phyloP scores from a whole-genome alignment of 305 asterid species.

The Stenogyne calaminthoides region DNA sequence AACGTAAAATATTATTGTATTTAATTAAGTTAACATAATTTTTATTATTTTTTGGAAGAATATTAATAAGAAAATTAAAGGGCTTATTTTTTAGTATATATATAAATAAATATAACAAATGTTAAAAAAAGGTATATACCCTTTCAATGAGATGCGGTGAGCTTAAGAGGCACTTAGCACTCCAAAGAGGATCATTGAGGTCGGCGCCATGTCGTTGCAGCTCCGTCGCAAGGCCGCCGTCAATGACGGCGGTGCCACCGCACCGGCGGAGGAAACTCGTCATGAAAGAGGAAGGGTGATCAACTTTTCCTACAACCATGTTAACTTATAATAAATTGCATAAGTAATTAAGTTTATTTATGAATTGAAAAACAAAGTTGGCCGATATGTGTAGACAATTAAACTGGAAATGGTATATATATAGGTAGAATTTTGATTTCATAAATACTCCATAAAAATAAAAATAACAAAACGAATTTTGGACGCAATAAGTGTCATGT shows the following conservation, averaged over 20 bases:
- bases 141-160: conserved; percentile 72
- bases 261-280: conserved; percentile 59
- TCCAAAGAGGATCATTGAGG: conserved; percentile 87
- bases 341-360: not conserved
- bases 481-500: not conserved
- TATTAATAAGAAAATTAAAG: not conserved
- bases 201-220: conserved; percentile 77
- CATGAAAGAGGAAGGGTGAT: conserved; percentile 35
- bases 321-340: too few relatives aligned
- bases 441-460: not conserved
- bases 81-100: not conserved
- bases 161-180: conserved; percentile 79
- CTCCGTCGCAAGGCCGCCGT: conserved; percentile 93
- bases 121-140: too few relatives aligned
- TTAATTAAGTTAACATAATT: not conserved
- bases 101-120: too few relatives aligned
- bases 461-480: not conserved
- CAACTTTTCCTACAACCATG: conserved; percentile 37
- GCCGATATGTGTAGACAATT: not conserved
- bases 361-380: conserved; percentile 16
- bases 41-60: not conserved
- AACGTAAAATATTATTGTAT: not conserved
- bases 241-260: conserved; percentile 73
- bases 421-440: not conserved
- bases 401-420: conserved; percentile 12